Base-by-base conservation (phyloP, 305 asterid species). In the Rubia peregrina region DNA sequence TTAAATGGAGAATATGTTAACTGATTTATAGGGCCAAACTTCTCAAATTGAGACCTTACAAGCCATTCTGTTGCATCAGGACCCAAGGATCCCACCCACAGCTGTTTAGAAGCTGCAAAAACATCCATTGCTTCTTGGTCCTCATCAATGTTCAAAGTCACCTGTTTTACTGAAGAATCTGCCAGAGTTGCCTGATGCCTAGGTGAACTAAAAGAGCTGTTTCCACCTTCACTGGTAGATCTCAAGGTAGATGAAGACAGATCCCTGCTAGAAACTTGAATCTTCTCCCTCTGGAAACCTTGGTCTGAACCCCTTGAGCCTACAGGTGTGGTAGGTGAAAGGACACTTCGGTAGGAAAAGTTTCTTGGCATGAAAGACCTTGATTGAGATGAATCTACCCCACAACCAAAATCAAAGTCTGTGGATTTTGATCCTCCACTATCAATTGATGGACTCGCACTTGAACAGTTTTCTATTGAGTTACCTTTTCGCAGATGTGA, bases 91-190 rank as follows among this genome's bases (percentile, higher is more conserved):
- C 90, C 95, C 83, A 92, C 73, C 96, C 91, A 88, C 61, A 92
- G 92, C 76, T 88, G 89, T 69, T 80, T 88, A 71, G 98, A 92
- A 79, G 97, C 98, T 41, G 87, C 87, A 85, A 79, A 90, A 73
- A 92, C 81, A 79, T 86, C 98, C 92, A 90, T 80, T 19, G 96
- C 84, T 71, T 85, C 87, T 68, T 86, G 96, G 80, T 92, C 91
- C 65, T 95, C 98, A 79, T 92, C 98, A 70, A 84, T 77, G 78
- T 74, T 85, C 81, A 90, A 81, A 73, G 71, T 59, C 59, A 78
- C 78, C 67, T 85, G 88, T 81, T 81, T 83, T 68, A 77, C 70
- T 73, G 93, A 74, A 70, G 89, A 77, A 71, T 79, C 83, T 78
- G 83, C 80, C 40, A 79, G 74, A 46, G 83, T 78, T 40, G 74